Base-by-base conservation (phyloP, 495 filamentous ascomycete genomes). In the Aspergillus incahuasiensis region DNA sequence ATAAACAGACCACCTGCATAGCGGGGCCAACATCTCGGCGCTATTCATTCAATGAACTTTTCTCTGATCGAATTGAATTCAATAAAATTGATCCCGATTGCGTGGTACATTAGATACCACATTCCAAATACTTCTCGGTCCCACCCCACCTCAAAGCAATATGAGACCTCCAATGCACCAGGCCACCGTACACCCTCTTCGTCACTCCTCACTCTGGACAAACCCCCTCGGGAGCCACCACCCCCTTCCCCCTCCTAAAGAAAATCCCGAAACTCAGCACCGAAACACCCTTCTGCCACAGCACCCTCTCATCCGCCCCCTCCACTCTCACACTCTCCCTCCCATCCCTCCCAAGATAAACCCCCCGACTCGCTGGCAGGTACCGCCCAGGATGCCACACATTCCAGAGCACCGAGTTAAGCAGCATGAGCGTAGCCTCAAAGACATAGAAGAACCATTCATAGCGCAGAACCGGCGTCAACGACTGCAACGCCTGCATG, bases 401-500 rank as follows among this genome's bases (percentile, higher is more conserved):
- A 51, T 86, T 86, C 64, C 81, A 62, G 53, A 86, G 48, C 3
- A 78, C 55, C 6, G 67, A 67, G 53, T 86, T 86, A 18, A 63
- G 34, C 0, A 85, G 60, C 83, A 88, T 86, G 35, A 83, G 64
- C 1, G 59, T 57, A 0, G 76, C 80, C 63, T 86, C 85, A 58
- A 86, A 87, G 42, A 86, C 74, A 56, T 77, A 86, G 63, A 86
- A 86, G 63, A 77, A 86, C 76, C 78, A 82, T 67, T 87, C 84
- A 55, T 83, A 81, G 6, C 80, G 74, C 41, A 83, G 30, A 21
- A 83, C 68, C 1, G 79, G 77, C 18, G 69, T 78, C 15, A 70
- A 49, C 1, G 62, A 45, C 68, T 64, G n/a, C 62, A 53, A 49
- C 59, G 20, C 55, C 30, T 18, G 35, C 54, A 43, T 32, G 6